Evolutionary conservation across 2,329 filamentous ascomycete genomes (phyloP), one percentile per base, ranked within the genome.

Genomic region (Diplodia mutila): DNA sequence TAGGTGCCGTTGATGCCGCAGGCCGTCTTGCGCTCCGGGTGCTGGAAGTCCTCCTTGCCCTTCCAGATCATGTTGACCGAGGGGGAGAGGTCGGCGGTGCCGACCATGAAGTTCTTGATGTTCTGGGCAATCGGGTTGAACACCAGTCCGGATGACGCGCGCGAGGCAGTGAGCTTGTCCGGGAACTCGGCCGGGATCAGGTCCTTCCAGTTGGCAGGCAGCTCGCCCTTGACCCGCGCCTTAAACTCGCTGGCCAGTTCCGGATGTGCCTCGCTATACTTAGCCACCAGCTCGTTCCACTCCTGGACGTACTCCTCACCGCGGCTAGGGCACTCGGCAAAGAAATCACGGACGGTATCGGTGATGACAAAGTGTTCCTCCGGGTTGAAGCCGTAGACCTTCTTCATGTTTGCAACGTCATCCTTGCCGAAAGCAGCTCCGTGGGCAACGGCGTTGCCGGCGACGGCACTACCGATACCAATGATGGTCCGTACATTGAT

Each of bases 61-160:
- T 79, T 77, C 83, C 84, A 87, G 34, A 81, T 83, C 85, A 88
- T 86, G 72, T 75, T 76, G 42, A 74, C 71, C 2, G 72, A 72
- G 84, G 90, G 82, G 85, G 74, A 90, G 78, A 72, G 78, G 79
- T 88, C 90, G 49, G 69, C 63, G 7, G 68, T 72, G 84, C 91
- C 82, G 86, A 97, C 93, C 82, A 95, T 90, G 90, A 98, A 98
- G 75, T 85, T 85, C 87, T 97, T 97, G 74, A 97, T 82, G 81
- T 97, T 93, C 76, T 97, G 90, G 68, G 85, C 84, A 4, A 87
- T 75, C 0, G 85, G 85, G 69, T 87, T 87, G 70, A 81, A 82
- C 1, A 84, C 80, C 4, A 85, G 71, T 0, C 84, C 84, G 6
- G 82, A 80, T 0, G 83, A 84, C 70, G 85, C 85, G 61, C 85